phyloP scores from a whole-genome alignment of 768 basidiomycete genomes.

The Psilocybe tampanensis region DNA sequence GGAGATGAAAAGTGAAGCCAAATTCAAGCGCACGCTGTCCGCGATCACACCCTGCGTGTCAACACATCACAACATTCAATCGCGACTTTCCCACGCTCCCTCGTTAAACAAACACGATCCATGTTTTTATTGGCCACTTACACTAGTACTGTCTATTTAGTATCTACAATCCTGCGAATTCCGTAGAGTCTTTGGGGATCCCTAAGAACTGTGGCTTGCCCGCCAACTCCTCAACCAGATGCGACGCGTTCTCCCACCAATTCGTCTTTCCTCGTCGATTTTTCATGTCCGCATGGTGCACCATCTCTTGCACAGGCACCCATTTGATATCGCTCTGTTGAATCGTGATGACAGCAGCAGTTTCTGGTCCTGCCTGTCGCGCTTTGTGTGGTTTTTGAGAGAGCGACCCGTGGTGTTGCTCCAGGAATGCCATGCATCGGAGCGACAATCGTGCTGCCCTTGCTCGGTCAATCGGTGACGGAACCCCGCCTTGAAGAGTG shows the following conservation, averaged over 20 bases:
- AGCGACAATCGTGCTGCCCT: conserved; percentile 89
- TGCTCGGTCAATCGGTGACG: conserved; percentile 92
- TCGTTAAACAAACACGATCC: conserved; percentile 27
- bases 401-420: conserved; percentile 71
- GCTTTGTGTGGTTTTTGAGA: conserved; percentile 48
- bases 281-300: conserved; percentile 87
- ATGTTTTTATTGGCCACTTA: not conserved
- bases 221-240: conserved; percentile 73
- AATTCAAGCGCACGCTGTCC: conserved; percentile 18
- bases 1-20: conserved; percentile 19
- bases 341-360: conserved; percentile 90
- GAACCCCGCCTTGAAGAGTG: conserved; percentile 94
- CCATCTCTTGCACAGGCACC: conserved; percentile 85
- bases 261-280: conserved; percentile 75
- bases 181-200: conserved; percentile 11
- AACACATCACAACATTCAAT: conserved; percentile 26
- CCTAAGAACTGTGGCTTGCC: conserved; percentile 62
- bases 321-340: conserved; percentile 80
- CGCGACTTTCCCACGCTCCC: conserved; percentile 30
- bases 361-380: conserved; percentile 59
- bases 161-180: not conserved
- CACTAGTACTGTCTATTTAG: no score
- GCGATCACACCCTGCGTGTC: conserved; percentile 32
- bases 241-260: conserved; percentile 79
- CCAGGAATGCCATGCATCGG: conserved; percentile 94